Conservation (phyloP, 2,329 filamentous ascomycete species). For the Colletotrichum sidae region DNA sequence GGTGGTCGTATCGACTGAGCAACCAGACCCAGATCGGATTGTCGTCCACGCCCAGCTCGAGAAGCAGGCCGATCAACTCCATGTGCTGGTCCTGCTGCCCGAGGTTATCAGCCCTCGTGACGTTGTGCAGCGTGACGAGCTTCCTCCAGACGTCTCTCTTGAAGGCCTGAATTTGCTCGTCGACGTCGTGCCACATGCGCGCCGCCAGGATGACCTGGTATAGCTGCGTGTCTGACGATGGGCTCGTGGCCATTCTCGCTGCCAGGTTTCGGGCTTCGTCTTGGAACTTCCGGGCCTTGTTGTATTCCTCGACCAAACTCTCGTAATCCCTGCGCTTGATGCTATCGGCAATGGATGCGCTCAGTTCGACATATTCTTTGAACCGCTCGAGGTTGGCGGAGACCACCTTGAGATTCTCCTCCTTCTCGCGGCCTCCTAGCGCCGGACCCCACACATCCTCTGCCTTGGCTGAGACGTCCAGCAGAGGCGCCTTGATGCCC, state of each 20-base stretch:
- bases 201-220: conserved; percentile 90
- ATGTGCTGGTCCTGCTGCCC: conserved; percentile 83
- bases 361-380: conserved; percentile 84
- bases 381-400: conserved; percentile 82
- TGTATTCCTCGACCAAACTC: conserved; percentile 86
- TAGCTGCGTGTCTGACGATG: conserved; percentile 81
- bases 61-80: conserved; percentile 86
- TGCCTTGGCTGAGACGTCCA: conserved; percentile 92
- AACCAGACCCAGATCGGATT: conserved; percentile 99
- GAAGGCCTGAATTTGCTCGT: conserved; percentile 86
- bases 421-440: conserved; percentile 89
- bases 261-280: conserved; percentile 79
- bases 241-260: conserved; percentile 62
- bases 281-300: conserved; percentile 82
- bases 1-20: conserved; percentile 85
- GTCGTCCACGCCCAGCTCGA: conserved; percentile 95
- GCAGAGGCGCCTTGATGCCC: conserved; percentile 87
- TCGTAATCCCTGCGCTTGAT: conserved; percentile 95
- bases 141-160: conserved; percentile 91
- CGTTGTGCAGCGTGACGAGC: conserved; percentile 75
- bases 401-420: conserved; percentile 85
- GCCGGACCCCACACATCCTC: conserved; percentile 98
- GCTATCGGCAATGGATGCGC: conserved; percentile 80
- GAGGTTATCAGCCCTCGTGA: conserved; percentile 60
- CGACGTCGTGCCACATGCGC: conserved; percentile 95